phyloP scores from a whole-genome alignment of 495 filamentous ascomycete species.

The Tuber melanosporum region DNA sequence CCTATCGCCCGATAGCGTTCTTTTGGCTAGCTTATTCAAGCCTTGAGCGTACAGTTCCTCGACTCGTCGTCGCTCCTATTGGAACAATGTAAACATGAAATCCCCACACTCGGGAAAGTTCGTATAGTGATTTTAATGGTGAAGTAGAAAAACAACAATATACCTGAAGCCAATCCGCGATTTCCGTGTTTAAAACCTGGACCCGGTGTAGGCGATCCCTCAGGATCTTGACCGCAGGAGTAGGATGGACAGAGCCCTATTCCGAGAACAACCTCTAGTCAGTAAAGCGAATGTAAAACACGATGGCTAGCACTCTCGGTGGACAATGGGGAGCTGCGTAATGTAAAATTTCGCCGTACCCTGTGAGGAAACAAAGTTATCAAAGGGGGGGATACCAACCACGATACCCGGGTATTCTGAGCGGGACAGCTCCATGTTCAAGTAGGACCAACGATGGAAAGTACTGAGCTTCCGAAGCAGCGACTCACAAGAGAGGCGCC shows the following conservation, averaged over 20 bases:
- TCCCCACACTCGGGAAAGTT: not conserved
- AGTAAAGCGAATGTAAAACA: conserved; percentile 27
- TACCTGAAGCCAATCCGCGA: conserved; percentile 98
- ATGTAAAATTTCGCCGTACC: conserved; percentile 22
- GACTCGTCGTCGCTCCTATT: conserved; percentile 80
- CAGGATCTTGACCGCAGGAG: conserved; percentile 74
- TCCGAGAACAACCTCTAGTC: conserved; percentile 25
- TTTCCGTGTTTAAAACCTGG: conserved; percentile 76
- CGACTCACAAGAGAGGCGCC: conserved; percentile 6
- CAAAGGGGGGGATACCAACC: conserved; percentile 53
- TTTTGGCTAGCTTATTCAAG: conserved; percentile 68
- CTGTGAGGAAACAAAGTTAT: not conserved
- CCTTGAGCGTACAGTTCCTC: conserved; percentile 86
- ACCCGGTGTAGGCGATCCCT: conserved; percentile 85
- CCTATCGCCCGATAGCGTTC: conserved; percentile 62
- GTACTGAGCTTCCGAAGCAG: conserved; percentile 12
- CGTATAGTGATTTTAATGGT: conserved; percentile 34
- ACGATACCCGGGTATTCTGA: conserved; percentile 93
- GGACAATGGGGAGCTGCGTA: conserved; percentile 9
- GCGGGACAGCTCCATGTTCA: conserved; percentile 69
- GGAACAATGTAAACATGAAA: conserved; percentile 17
- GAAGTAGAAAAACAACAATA: conserved; percentile 17
- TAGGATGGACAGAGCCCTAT: conserved; percentile 75
- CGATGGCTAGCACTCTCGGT: conserved; percentile 7
- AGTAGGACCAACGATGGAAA: conserved; percentile 12